These are phyloP conservation scores for Salvia splendens DNA, from an alignment of 257 asterid genomes.

Conservation along the genomic window DNA sequence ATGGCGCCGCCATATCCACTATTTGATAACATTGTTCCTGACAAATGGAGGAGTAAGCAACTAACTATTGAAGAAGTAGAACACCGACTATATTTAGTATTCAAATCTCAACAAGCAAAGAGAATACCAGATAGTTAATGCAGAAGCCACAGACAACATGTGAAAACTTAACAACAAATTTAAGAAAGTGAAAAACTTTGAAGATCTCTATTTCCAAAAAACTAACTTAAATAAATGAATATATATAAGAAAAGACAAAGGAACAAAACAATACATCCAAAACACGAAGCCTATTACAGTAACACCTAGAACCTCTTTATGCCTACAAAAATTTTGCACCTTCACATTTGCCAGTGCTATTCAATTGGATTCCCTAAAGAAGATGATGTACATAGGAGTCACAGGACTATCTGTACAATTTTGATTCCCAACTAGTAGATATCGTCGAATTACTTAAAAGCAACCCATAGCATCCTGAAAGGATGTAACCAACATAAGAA, in stretches of 20 bases:
- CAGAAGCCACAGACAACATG: background rate
- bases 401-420: background rate
- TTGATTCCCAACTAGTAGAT: background rate
- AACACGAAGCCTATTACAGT: background rate
- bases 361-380: too few species aligned
- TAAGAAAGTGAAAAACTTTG: background rate
- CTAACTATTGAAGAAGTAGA: constrained; percentile 3
- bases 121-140: background rate
- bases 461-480: background rate
- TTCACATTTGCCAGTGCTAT: too few species aligned
- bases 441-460: background rate
- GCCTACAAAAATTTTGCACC: background rate
- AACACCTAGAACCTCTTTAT: constrained; percentile 9
- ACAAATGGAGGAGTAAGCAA: background rate
- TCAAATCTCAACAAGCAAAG: constrained; percentile 1
- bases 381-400: background rate
- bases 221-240: background rate
- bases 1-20: too few species aligned
- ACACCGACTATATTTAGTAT: background rate
- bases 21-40: too few species aligned
- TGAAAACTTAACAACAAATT: background rate
- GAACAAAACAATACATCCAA: background rate
- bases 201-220: background rate
- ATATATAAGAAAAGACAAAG: background rate
- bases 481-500: constrained; percentile 1